Evolutionary conservation across 331 rosid genomes (phyloP), one percentile per base, ranked within the genome.

Genomic region (Rosa hybrid): DNA sequence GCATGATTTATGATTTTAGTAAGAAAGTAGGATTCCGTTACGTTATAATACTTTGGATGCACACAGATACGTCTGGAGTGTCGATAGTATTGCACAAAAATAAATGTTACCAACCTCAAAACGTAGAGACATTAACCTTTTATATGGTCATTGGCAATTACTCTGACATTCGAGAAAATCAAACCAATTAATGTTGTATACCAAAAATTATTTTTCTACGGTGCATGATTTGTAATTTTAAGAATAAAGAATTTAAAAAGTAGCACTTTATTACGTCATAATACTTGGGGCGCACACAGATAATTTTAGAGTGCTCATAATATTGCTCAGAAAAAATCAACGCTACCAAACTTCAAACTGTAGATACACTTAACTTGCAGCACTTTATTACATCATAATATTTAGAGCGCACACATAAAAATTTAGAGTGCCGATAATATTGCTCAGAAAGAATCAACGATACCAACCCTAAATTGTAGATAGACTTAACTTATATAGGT

Each of bases 241-340:
- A 1, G 1, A 2, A 25, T 0, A 63, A 27, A 27, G 2, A 6
- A 63, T 12, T 63, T 0, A 12, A 63, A 63, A 27, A 63, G 0
- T 63, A 63, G 3, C 2, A 16, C 0, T 2, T 64, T 64, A 12
- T 30, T 2, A 64, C 9, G 12, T 64, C 8, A 64, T 25, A 30
- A 64, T 64, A 64, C 10, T 12, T 7, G 1, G 7, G 6, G 0
- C 7, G 21, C 6, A 34, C 25, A 14, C 7, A 38, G 1, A 38
- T 34, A 34, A 65, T 3, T 34, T 1, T 0, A 6, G 0, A 63
- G 6, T 6, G 12, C 7, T 0, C 0, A 0, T 7, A 16, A 5
- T 57, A 16, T 34, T 34, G 4, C 39, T 34, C 39, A 1, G 21
- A 20, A 48, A 64, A 1, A 21, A 17, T 46, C 1, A 25, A 74